Percentiles rank a stretch among this genome's conserved stretches.
Conservation (phyloP, 164 flowering plant genomes). For the Santalum album region DNA sequence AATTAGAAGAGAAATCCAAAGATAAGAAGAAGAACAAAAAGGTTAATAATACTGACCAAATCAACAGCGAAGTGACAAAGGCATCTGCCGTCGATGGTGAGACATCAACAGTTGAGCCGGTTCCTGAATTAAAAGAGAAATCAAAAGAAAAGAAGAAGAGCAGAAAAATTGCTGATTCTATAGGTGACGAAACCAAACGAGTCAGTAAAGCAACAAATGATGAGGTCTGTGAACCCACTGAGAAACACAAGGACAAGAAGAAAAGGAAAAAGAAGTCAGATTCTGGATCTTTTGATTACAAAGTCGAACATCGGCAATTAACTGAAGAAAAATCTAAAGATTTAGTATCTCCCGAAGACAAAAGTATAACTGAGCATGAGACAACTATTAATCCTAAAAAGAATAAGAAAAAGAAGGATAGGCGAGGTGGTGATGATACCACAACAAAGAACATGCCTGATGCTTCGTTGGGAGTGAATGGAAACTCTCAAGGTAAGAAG, state of each 20-base stretch:
- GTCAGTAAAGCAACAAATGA: neutral
- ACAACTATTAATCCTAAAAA: constrained; percentile 15
- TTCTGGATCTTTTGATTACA: constrained; percentile 15
- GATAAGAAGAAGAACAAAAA: constrained; percentile 23
- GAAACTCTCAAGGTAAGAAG: too few relatives aligned
- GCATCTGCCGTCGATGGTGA: neutral
- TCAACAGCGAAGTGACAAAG: too few relatives aligned
- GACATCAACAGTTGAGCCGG: too few relatives aligned
- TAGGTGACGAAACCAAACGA: constrained; percentile 4
- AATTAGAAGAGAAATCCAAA: constrained; percentile 15
- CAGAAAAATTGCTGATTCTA: constrained; percentile 12
- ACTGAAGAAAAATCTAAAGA: too few relatives aligned
- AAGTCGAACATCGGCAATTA: too few relatives aligned
- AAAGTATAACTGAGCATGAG: constrained; percentile 8
- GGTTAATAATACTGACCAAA: constrained; percentile 4
- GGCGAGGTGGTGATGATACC: too few relatives aligned
- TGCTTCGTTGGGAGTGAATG: too few relatives aligned
- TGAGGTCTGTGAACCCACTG: constrained; percentile 4
- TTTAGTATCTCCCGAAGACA: too few relatives aligned
- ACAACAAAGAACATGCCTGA: too few relatives aligned
- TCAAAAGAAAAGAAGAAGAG: constrained; percentile 25
- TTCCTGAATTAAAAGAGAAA: constrained; percentile 6
- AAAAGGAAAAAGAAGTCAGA: constrained; percentile 28
- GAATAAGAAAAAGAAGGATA: constrained; percentile 21
- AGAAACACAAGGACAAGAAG: constrained; percentile 33